Conservation (phyloP, 352 stramenopile species). For the Pythium dissimile region DNA sequence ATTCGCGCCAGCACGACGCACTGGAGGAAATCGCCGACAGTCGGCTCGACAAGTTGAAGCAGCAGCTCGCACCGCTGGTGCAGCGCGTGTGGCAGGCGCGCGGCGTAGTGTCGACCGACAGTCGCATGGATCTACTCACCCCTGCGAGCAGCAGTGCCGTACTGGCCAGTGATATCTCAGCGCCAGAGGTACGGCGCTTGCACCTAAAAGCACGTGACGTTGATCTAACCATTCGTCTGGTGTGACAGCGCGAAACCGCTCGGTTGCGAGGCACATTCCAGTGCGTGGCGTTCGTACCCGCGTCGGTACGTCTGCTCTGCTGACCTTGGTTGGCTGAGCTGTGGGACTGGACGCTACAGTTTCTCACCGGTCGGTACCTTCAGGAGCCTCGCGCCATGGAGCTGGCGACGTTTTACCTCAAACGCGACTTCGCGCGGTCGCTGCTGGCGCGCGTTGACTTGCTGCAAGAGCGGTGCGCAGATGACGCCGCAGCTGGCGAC, state of each 20-base stretch:
- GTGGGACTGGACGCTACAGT: no score
- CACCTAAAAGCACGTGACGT: no score
- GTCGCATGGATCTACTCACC: slow-evolving; percentile 41
- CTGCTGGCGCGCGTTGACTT: slow-evolving; percentile 51
- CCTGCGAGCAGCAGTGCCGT: slow-evolving; percentile 10
- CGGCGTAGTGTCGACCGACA: slow-evolving; percentile 27
- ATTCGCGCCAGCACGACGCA: not conserved
- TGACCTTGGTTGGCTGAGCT: not conserved
- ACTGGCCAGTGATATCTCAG: not conserved
- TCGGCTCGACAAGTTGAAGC: slow-evolving; percentile 39
- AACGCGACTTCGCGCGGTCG: slow-evolving; percentile 68
- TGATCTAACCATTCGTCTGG: no score
- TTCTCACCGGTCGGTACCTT: not conserved
- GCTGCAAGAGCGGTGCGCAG: slow-evolving; percentile 40
- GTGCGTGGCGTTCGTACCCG: slow-evolving; percentile 51
- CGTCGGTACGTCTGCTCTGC: slow-evolving; percentile 8
- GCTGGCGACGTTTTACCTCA: slow-evolving; percentile 45
- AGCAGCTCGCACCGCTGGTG: slow-evolving; percentile 45
- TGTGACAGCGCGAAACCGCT: slow-evolving; percentile 27
- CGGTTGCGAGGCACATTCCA: slow-evolving; percentile 43
- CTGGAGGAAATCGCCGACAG: slow-evolving; percentile 25
- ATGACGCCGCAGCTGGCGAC: slow-evolving; percentile 24
- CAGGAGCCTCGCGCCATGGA: slow-evolving; percentile 30
- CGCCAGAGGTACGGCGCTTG: not conserved
- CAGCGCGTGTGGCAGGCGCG: slow-evolving; percentile 33